Evolutionary conservation across 805 yeast species (phyloP), one percentile per base, ranked within the genome.

Genomic region (Myxozyma monticola): DNA sequence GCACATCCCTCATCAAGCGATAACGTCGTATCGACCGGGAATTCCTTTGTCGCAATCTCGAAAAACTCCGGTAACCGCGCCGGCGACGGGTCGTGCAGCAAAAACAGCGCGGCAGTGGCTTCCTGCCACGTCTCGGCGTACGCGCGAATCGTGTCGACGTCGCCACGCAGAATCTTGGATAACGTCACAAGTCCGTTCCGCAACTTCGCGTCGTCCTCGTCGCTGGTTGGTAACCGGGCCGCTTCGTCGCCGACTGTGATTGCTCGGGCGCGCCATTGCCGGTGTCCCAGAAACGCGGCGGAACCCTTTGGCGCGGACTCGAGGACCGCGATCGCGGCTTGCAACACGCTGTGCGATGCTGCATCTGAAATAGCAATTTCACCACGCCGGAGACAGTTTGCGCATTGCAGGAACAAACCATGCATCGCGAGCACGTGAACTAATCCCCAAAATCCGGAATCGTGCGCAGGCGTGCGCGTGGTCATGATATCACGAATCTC

Each of bases 41-140:
- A 49, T 7, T 30, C 37, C 24, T 49, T 49, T 0, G 53, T 44
- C 1, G 66, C 64, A 21, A 31, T 21, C 2, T 54, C 42, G 44
- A 45, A 68, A 45, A 60, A 67, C 24, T 65, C 70, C 17, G 40
- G 24, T 31, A 67, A 33, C 18, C 68, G 52, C 7, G 57, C 40
- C 1, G 57, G 59, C 2, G 63, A 37, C 7, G 70, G 66, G 40
- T 67, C 71, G 31, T 55, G 60, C 29, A 62, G 63, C 43, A 52
- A 48, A 43, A 65, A 51, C 29, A 65, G 46, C 6, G 68, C 63
- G 2, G 61, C 64, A 10, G 65, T 41, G 12, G 62, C 63, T 29
- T 66, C 70, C 36, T 55, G 65, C 71, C 71, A 67, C n/a, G 64
- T 54, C 21, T 54, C 57, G 18, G 60, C 37, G 2, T 48, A 41